These are phyloP conservation scores for Linanthus parryae DNA, from an alignment of 148 eudicot species.

Conservation along the genomic window DNA sequence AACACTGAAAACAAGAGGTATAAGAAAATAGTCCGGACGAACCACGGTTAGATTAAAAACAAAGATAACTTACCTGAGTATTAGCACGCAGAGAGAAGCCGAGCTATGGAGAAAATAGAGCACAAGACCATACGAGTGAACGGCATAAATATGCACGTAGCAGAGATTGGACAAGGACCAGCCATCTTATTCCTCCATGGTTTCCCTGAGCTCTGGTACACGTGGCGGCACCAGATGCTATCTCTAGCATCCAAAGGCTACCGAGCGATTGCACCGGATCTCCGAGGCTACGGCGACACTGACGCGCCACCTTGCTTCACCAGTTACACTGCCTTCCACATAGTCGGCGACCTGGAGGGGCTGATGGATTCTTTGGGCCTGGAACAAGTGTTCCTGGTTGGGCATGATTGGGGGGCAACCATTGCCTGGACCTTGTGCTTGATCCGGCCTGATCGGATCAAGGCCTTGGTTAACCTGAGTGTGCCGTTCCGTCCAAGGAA, in stretches of 20 bases:
- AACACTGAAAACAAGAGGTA: no score
- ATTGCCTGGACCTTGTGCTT: slow-evolving; percentile 22
- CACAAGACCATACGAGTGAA: slow-evolving; percentile 32
- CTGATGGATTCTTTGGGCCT: slow-evolving; percentile 17
- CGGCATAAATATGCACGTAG: slow-evolving; percentile 42
- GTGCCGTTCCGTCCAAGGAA: slow-evolving; percentile 14
- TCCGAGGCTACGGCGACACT: slow-evolving; percentile 27
- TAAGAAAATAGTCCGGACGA: no score
- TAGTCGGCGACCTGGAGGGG: slow-evolving; percentile 24
- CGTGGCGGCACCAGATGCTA: slow-evolving; percentile 32
- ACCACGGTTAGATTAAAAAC: no score
- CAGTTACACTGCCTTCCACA: slow-evolving; percentile 16
- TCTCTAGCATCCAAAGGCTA: slow-evolving; percentile 19
- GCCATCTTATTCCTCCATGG: slow-evolving; percentile 32
- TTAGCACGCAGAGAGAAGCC: no score
- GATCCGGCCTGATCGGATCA: slow-evolving; percentile 24
- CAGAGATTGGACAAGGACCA: slow-evolving; percentile 17
- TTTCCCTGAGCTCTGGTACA: slow-evolving; percentile 28
- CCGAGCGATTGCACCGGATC: slow-evolving; percentile 26
- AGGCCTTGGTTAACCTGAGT: slow-evolving; percentile 26
- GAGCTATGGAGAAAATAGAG: slow-evolving; percentile 39
- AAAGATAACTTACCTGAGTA: no score
- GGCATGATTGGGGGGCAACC: slow-evolving; percentile 19
- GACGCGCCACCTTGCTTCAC: slow-evolving; percentile 14
- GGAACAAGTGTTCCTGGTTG: slow-evolving; percentile 18